Conservation (phyloP, 495 filamentous ascomycete genomes). For the Lindgomyces ingoldianus region DNA sequence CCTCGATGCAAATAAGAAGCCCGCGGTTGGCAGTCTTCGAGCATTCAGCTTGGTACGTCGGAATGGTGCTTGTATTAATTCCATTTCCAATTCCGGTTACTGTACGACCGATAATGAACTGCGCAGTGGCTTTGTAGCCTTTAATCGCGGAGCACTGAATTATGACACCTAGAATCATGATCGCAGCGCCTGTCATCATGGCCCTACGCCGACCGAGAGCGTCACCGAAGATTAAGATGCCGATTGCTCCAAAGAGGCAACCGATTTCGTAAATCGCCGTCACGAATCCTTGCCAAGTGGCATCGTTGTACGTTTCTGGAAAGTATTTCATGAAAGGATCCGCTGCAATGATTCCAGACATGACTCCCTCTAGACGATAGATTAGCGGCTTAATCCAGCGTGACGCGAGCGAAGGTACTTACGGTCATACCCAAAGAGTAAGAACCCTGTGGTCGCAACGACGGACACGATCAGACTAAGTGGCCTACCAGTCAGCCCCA, state of each 20-base stretch:
- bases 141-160: constrained; percentile 63
- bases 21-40: constrained; percentile 75
- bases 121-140: constrained; percentile 50
- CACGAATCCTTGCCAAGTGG: constrained; percentile 76
- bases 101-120: constrained; percentile 73
- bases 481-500: constrained; percentile 32
- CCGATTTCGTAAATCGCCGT: constrained; percentile 85
- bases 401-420: background rate
- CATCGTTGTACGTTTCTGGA: constrained; percentile 62
- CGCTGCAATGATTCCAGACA: constrained; percentile 80
- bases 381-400: background rate
- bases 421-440: constrained; percentile 40
- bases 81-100: constrained; percentile 75
- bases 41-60: constrained; percentile 77
- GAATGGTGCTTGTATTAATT: constrained; percentile 72
- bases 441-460: constrained; percentile 37
- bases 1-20: constrained; percentile 81
- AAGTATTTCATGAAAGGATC: constrained; percentile 70
- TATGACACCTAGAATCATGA: constrained; percentile 75
- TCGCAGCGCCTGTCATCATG: constrained; percentile 61
- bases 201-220: constrained; percentile 57
- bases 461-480: constrained; percentile 31
- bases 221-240: constrained; percentile 69
- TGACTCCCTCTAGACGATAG: constrained; percentile 56
- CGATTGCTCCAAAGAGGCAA: constrained; percentile 73